A percentile compares a stretch with the other conserved stretches of the same genome.
Evolutionary conservation across 2,329 filamentous ascomycete species (phyloP).

Genomic region (Exophiala sideris): DNA sequence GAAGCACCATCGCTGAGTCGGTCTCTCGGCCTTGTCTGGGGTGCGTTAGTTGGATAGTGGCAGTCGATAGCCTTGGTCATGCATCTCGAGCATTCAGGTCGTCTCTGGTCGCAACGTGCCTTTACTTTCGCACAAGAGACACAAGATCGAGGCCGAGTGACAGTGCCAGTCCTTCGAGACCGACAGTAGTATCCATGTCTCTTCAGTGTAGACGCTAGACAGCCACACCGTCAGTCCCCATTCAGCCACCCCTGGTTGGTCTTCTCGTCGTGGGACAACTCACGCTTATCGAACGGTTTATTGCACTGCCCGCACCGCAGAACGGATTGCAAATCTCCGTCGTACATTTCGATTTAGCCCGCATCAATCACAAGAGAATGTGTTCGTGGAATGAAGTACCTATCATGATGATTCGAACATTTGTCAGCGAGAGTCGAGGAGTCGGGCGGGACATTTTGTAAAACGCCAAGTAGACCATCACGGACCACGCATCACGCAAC

Average conservation of each 20-base stretch:
- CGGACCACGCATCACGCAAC: too few species aligned
- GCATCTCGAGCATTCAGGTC: slow-evolving; percentile 41
- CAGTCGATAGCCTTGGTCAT: slow-evolving; percentile 35
- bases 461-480: too few species aligned
- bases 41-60: slow-evolving; percentile 33
- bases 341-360: slow-evolving; percentile 29
- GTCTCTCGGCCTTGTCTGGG: slow-evolving; percentile 6
- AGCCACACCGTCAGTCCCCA: background rate
- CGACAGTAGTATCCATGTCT: slow-evolving; percentile 48
- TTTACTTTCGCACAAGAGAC: slow-evolving; percentile 38
- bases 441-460: background rate
- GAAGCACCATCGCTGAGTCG: background rate
- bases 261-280: slow-evolving; percentile 24
- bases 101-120: slow-evolving; percentile 38
- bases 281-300: slow-evolving; percentile 43
- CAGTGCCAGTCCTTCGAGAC: slow-evolving; percentile 32
- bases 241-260: background rate
- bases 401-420: background rate
- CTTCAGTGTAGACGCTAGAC: slow-evolving; percentile 41
- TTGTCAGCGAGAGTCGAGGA: background rate
- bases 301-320: slow-evolving; percentile 39
- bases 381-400: slow-evolving; percentile 2
- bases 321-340: slow-evolving; percentile 29
- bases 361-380: slow-evolving; percentile 12
- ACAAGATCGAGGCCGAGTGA: slow-evolving; percentile 36